phyloP scores from a whole-genome alignment of 495 filamentous ascomycete genomes.

The Talaromyces adpressus region DNA sequence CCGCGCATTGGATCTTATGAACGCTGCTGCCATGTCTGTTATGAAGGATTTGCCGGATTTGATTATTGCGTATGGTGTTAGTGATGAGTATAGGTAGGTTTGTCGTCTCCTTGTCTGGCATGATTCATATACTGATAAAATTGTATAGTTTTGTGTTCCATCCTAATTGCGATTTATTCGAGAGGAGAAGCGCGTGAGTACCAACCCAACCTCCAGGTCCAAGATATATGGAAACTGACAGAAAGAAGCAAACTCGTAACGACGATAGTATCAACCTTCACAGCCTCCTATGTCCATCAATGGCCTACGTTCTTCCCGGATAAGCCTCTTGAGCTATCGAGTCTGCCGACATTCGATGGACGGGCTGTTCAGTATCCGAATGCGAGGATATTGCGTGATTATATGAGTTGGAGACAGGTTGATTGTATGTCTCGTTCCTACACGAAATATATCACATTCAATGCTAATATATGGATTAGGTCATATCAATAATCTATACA shows the following conservation, averaged over 20 bases:
- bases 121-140: background rate
- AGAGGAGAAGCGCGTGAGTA: conserved; percentile 71
- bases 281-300: conserved; percentile 77
- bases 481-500: conserved; percentile 97
- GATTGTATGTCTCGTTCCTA: no score
- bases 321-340: conserved; percentile 56
- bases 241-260: conserved; percentile 71
- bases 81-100: conserved; percentile 92
- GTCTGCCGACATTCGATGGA: conserved; percentile 83
- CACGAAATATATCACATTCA: no score
- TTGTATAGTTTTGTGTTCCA: conserved; percentile 74
- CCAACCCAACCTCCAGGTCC: background rate
- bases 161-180: conserved; percentile 72
- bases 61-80: conserved; percentile 81
- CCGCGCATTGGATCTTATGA: conserved; percentile 88
- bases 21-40: conserved; percentile 75
- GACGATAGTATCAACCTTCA: conserved; percentile 87
- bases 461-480: conserved; percentile 41
- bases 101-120: background rate
- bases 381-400: conserved; percentile 73
- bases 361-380: conserved; percentile 83
- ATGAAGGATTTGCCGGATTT: conserved; percentile 82
- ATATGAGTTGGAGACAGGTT: conserved; percentile 94
- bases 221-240: background rate
- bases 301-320: conserved; percentile 73